Evolutionary conservation across 148 eudicot species (phyloP).

Genomic region (Amaranthus cruentus): DNA sequence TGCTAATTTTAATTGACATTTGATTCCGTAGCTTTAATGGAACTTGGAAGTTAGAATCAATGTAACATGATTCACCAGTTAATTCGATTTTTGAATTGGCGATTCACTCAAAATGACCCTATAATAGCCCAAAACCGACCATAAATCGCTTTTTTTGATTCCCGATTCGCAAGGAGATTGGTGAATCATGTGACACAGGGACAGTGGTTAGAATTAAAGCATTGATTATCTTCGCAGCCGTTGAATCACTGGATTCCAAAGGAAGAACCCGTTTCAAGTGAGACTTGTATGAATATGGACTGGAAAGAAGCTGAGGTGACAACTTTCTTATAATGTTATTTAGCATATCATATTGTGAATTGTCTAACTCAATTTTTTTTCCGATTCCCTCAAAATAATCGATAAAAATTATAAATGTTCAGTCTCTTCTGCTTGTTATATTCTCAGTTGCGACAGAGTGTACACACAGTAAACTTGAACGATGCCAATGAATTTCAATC

Average conservation of each 20-base stretch:
- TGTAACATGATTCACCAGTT: too few relatives aligned
- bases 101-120: too few relatives aligned
- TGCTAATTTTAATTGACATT: neutral
- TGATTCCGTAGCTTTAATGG: neutral
- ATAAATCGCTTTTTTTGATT: too few relatives aligned
- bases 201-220: neutral
- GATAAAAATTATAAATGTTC: neutral
- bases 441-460: constrained; percentile 11
- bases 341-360: neutral
- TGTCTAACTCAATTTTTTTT: neutral
- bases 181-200: too few relatives aligned
- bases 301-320: constrained; percentile 15
- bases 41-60: neutral
- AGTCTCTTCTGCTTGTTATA: neutral
- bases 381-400: neutral
- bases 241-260: constrained; percentile 16
- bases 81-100: too few relatives aligned
- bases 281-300: constrained; percentile 16
- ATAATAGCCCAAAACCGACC: too few relatives aligned
- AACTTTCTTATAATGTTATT: neutral
- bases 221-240: constrained; percentile 2
- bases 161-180: too few relatives aligned
- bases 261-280: constrained; percentile 16
- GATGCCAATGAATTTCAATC: constrained; percentile 1
- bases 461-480: constrained; percentile 6